phyloP scores from a whole-genome alignment of 352 stramenopile genomes.

The Pythium diclinum region DNA sequence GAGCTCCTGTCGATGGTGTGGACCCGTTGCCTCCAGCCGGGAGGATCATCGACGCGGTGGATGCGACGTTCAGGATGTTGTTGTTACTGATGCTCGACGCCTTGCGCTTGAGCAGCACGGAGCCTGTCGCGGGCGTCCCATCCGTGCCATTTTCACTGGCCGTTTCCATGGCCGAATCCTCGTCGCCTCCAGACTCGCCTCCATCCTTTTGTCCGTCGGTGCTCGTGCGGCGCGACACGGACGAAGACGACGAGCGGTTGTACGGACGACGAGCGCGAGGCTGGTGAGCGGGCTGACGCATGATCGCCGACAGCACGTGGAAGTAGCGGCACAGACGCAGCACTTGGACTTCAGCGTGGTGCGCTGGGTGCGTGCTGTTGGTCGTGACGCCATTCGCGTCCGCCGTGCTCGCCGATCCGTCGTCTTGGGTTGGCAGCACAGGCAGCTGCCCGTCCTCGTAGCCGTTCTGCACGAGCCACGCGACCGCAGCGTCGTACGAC shows the following conservation, averaged over 20 bases:
- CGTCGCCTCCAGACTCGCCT: constrained; percentile 18
- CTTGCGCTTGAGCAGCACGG: constrained; percentile 22
- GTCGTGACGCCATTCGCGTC: constrained; percentile 18
- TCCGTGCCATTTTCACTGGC: constrained; percentile 25
- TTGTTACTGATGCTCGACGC: background rate
- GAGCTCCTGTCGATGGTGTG: background rate
- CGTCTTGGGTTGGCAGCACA: constrained; percentile 11
- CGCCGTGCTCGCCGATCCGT: background rate
- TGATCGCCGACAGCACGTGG: constrained; percentile 57
- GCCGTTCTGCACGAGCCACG: constrained; percentile 49
- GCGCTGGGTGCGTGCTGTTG: constrained; percentile 14
- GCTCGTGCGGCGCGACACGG: constrained; percentile 17
- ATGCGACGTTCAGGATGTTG: background rate
- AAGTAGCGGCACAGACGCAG: constrained; percentile 69
- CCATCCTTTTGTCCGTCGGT: constrained; percentile 1
- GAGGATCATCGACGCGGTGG: background rate
- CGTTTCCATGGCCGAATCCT: constrained; percentile 24
- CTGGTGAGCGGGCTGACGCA: constrained; percentile 38
- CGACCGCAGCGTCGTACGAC: constrained; percentile 49
- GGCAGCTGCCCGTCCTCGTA: constrained; percentile 32
- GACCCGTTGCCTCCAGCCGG: background rate
- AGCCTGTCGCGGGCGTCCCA: background rate
- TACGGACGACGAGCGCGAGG: constrained; percentile 32
- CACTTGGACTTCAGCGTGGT: constrained; percentile 46
- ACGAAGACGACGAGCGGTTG: constrained; percentile 16